Conservation (phyloP, 1,284 basidiomycete species). For the Cutaneotrichosporon spelunceum region DNA sequence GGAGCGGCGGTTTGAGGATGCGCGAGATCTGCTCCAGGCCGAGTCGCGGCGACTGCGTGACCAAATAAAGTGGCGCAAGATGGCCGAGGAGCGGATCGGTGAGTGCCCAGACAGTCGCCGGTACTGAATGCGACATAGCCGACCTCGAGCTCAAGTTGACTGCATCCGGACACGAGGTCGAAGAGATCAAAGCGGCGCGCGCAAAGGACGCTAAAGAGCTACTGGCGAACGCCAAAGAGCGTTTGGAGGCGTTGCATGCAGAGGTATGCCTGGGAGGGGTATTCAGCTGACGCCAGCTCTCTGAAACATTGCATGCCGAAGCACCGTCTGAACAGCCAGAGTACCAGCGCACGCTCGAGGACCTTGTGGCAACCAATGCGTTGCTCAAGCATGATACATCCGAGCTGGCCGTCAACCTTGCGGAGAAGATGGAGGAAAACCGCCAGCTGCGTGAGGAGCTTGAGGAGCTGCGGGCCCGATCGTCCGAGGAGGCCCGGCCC, state of each 20-base stretch:
- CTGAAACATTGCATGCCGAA: slow-evolving; percentile 36
- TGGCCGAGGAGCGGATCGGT: slow-evolving; percentile 44
- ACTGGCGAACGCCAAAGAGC: slow-evolving; percentile 65
- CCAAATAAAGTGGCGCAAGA: slow-evolving; percentile 52
- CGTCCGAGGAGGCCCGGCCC: slow-evolving; percentile 8
- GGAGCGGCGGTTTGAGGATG: slow-evolving; percentile 66
- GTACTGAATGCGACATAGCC: slow-evolving; percentile 72
- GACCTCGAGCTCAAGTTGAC: slow-evolving; percentile 71
- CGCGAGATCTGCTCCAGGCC: slow-evolving; percentile 73
- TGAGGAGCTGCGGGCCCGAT: slow-evolving; percentile 59
- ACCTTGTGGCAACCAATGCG: slow-evolving; percentile 78
- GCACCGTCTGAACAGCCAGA: slow-evolving; percentile 44
- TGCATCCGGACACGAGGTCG: slow-evolving; percentile 61
- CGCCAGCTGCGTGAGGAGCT: slow-evolving; percentile 66
- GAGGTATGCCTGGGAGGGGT: slow-evolving; percentile 26
- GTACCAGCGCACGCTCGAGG: slow-evolving; percentile 64
- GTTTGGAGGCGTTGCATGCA: slow-evolving; percentile 61
- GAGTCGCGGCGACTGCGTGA: slow-evolving; percentile 67
- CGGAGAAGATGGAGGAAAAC: slow-evolving; percentile 72
- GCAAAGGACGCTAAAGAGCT: slow-evolving; percentile 67
- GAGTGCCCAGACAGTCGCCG: slow-evolving; percentile 19
- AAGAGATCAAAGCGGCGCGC: slow-evolving; percentile 63
- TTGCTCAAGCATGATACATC: slow-evolving; percentile 72
- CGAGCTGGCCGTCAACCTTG: slow-evolving; percentile 68
- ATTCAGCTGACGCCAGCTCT: slow-evolving; percentile 27